phyloP scores from a whole-genome alignment of 2,329 filamentous ascomycete species.

The Ascochyta lentis region DNA sequence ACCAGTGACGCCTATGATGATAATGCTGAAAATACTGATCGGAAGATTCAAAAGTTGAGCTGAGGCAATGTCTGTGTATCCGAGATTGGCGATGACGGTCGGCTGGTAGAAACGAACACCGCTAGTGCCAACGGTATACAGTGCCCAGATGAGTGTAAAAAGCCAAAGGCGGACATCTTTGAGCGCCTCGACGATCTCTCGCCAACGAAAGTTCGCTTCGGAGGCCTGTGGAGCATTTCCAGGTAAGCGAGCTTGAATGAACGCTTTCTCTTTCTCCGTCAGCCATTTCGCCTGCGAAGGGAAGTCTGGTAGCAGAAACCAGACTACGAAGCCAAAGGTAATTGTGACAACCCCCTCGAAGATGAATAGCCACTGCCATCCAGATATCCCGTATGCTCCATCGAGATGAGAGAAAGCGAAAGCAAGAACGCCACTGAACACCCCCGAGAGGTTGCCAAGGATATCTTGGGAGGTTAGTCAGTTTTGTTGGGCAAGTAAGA shows the following conservation, averaged over 20 bases:
- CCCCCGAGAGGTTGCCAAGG: conserved; percentile 62
- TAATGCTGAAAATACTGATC: conserved; percentile 49
- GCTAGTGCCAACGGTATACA: conserved; percentile 40
- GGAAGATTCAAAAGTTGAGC: conserved; percentile 22
- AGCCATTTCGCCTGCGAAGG: conserved; percentile 38
- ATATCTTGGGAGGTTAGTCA: conserved; percentile 28
- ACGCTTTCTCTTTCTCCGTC: conserved; percentile 52
- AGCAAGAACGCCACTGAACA: conserved; percentile 65
- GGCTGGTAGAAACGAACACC: conserved; percentile 33
- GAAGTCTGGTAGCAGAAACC: conserved; percentile 24
- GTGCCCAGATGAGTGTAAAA: conserved; percentile 56
- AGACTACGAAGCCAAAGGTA: conserved; percentile 18
- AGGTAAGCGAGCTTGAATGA: conserved; percentile 54
- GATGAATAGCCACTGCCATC: conserved; percentile 41
- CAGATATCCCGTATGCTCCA: conserved; percentile 55
- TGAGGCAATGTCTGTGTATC: conserved; percentile 22
- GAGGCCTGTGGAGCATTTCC: conserved; percentile 52
- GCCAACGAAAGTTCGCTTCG: conserved; percentile 56
- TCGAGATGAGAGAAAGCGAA: conserved; percentile 65
- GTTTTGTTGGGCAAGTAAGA: neutral
- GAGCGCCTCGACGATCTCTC: conserved; percentile 55
- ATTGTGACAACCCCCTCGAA: conserved; percentile 24
- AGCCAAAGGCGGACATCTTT: conserved; percentile 59
- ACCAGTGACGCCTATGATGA: conserved; percentile 49
- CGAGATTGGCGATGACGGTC: conserved; percentile 32